Evolutionary conservation across 225 moss, liverwort and hornwort genomes (phyloP).

Genomic region (Antitrichia curtipendula): DNA sequence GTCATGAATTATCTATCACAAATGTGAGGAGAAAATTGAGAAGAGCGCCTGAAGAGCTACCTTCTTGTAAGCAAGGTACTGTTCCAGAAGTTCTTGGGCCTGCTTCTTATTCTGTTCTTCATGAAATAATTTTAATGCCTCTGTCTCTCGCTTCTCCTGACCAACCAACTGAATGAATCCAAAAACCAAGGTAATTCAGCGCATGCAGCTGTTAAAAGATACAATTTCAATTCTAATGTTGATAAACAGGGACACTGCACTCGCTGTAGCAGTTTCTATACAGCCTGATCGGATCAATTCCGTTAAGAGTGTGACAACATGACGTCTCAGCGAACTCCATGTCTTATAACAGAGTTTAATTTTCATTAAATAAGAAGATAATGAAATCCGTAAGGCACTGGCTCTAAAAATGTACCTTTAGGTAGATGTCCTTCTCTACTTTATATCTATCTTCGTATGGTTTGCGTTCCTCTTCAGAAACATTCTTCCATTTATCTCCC

Average conservation of each 20-base stretch:
- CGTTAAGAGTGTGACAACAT: background rate
- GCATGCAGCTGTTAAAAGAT: background rate
- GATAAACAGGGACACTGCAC: background rate
- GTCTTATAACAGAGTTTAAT: background rate
- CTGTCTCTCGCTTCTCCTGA: constrained; percentile 70
- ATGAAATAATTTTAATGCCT: constrained; percentile 69
- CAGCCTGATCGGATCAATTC: background rate
- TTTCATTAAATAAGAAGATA: background rate
- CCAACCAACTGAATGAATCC: constrained; percentile 42
- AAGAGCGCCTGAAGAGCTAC: background rate
- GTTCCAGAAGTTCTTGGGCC: constrained; percentile 68
- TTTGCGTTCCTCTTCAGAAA: constrained; percentile 67
- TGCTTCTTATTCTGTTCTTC: constrained; percentile 90
- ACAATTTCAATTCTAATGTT: background rate
- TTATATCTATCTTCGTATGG: constrained; percentile 71
- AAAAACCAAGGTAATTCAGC: background rate
- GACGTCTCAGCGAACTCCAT: background rate
- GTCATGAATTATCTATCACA: background rate
- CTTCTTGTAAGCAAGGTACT: constrained; percentile 77
- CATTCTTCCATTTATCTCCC: constrained; percentile 83
- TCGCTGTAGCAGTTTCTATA: background rate
- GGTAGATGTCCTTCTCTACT: constrained; percentile 68
- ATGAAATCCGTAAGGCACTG: background rate
- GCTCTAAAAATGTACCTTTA: constrained; percentile 42
- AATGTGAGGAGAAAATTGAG: background rate